Conservation (phyloP, 1,284 basidiomycete genomes). For the Trametes polyzona region DNA sequence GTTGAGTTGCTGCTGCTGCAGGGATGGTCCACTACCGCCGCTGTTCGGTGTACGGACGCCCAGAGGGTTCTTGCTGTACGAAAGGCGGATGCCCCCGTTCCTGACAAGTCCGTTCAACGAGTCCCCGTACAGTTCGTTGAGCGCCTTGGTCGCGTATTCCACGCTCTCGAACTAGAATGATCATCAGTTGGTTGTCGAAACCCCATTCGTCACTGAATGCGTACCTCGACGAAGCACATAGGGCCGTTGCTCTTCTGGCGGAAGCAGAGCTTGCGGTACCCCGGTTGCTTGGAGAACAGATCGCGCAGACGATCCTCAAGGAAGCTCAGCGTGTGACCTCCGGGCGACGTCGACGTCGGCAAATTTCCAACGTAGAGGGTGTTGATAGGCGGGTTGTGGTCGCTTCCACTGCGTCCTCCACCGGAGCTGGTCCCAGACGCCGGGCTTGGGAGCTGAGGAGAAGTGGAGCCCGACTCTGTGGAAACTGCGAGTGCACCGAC, state of each 20-base stretch:
- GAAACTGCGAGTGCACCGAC: conserved; percentile 54
- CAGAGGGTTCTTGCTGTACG: conserved; percentile 95
- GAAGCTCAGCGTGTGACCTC: conserved; percentile 72
- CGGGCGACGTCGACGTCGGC: conserved; percentile 72
- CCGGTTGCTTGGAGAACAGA: conserved; percentile 78
- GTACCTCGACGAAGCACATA: conserved; percentile 96
- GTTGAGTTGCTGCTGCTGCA: conserved; percentile 56
- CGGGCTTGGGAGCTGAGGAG: conserved; percentile 50
- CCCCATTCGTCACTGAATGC: conserved; percentile 24
- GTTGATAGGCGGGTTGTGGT: conserved; percentile 94
- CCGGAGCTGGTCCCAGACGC: conserved; percentile 46
- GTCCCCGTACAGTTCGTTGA: conserved; percentile 92
- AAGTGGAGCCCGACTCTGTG: conserved; percentile 50
- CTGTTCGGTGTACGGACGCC: conserved; percentile 83
- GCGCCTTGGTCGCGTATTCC: conserved; percentile 78
- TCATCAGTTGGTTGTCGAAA: conserved; percentile 8
- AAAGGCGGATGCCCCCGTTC: conserved; percentile 92
- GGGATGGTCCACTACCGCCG: conserved; percentile 47
- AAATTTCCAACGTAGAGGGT: conserved; percentile 95
- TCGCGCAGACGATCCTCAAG: conserved; percentile 86
- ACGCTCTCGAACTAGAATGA: conserved; percentile 86
- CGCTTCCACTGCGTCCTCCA: conserved; percentile 64
- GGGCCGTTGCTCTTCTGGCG: conserved; percentile 95
- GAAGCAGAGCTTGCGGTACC: conserved; percentile 93
- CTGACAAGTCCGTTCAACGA: conserved; percentile 90